Percentiles rank a stretch among this genome's conserved stretches.
These are phyloP conservation scores for Lentinula sp. DNA, from an alignment of 768 basidiomycete species.

Conservation along the genomic window DNA sequence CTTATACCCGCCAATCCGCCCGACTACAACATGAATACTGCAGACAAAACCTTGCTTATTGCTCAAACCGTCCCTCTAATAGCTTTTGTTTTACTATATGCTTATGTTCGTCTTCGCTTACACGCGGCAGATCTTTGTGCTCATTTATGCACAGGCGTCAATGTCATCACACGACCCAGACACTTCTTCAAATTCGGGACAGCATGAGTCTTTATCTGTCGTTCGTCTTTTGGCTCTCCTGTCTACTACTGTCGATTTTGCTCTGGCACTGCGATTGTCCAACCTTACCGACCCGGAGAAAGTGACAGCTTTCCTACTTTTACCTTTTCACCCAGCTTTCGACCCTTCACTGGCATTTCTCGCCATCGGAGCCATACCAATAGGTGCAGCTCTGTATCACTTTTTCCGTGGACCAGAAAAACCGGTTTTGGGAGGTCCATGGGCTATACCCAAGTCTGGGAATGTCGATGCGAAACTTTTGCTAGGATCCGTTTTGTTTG, in stretches of 20 bases:
- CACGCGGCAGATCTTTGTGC: not conserved
- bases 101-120: slow-evolving; percentile 21
- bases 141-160: slow-evolving; percentile 2
- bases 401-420: slow-evolving; percentile 29
- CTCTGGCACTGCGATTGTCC: slow-evolving; percentile 46
- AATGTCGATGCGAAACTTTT: slow-evolving; percentile 41
- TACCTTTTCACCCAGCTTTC: slow-evolving; percentile 43
- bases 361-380: slow-evolving; percentile 45
- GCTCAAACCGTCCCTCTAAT: slow-evolving; percentile 35
- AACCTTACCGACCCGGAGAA: slow-evolving; percentile 43
- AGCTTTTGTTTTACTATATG: slow-evolving; percentile 21
- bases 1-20: slow-evolving; percentile 22
- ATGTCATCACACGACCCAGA: not conserved
- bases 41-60: slow-evolving; percentile 28
- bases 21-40: slow-evolving; percentile 35
- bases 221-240: slow-evolving; percentile 35
- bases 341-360: slow-evolving; percentile 53
- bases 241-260: slow-evolving; percentile 43
- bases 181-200: slow-evolving; percentile 3
- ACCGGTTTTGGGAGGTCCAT: slow-evolving; percentile 38
- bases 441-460: slow-evolving; percentile 33
- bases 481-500: slow-evolving; percentile 49
- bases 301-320: slow-evolving; percentile 46
- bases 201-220: slow-evolving; percentile 7
- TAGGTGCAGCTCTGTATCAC: slow-evolving; percentile 37